Evolutionary conservation across 768 basidiomycete genomes (phyloP).

Genomic region (Sporobolomyces roseus): DNA sequence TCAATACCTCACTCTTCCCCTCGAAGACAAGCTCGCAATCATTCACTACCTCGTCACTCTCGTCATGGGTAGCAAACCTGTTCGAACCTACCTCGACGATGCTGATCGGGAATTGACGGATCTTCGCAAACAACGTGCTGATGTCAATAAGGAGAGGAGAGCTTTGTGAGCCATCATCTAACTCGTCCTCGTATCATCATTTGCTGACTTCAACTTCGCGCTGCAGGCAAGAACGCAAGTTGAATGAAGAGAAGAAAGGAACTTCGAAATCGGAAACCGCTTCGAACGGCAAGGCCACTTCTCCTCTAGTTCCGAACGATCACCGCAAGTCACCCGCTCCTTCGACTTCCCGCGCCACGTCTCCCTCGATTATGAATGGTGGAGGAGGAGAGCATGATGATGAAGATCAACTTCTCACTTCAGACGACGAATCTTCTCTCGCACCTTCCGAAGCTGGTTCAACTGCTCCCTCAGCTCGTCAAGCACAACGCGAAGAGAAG

Average conservation of each 20-base stretch:
- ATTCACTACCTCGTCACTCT: slow-evolving; percentile 83
- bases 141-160: slow-evolving; percentile 84
- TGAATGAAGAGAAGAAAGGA: slow-evolving; percentile 44
- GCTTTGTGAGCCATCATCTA: slow-evolving; percentile 62
- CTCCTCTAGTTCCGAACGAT: neutral
- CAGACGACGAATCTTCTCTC: slow-evolving; percentile 27
- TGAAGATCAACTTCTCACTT: slow-evolving; percentile 33
- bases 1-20: slow-evolving; percentile 39
- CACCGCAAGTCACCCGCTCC: slow-evolving; percentile 13
- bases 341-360: slow-evolving; percentile 3
- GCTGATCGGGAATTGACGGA: slow-evolving; percentile 87
- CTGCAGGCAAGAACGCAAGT: slow-evolving; percentile 47
- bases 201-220: neutral
- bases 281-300: slow-evolving; percentile 6
- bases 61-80: slow-evolving; percentile 80
- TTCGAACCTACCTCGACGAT: slow-evolving; percentile 82
- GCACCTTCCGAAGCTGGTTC: slow-evolving; percentile 28
- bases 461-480: slow-evolving; percentile 10
- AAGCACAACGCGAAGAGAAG: slow-evolving; percentile 11
- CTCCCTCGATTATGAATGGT: neutral
- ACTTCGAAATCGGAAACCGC: too few relatives aligned
- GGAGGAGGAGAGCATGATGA: slow-evolving; percentile 27
- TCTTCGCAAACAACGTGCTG: slow-evolving; percentile 89
- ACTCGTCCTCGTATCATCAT: neutral
- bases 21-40: slow-evolving; percentile 71